Conservation (phyloP, 768 basidiomycete species). For the Strobilomyces confusus region DNA sequence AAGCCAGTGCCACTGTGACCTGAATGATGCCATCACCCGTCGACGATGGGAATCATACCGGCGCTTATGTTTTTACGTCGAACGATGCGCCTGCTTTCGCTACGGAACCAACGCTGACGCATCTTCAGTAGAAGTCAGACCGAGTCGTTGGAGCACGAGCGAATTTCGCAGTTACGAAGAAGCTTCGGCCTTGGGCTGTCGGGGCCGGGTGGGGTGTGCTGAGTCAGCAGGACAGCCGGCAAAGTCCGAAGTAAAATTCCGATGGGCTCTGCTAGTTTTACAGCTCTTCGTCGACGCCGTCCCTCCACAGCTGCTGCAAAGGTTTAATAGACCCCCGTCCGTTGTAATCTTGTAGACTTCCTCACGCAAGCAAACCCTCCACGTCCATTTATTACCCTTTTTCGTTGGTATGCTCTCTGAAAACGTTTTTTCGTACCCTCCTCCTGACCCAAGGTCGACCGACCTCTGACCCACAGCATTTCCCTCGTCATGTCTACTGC, state of each 20-base stretch:
- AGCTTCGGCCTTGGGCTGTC: no score
- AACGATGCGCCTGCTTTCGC: no score
- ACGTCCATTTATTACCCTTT: slow-evolving; percentile 34
- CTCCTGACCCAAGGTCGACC: slow-evolving; percentile 3
- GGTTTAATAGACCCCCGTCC: slow-evolving; percentile 28
- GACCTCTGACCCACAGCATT: slow-evolving; percentile 21
- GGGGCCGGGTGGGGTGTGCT: slow-evolving; percentile 10
- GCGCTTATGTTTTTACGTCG: no score
- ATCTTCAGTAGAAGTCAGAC: no score
- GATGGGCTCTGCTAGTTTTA: slow-evolving; percentile 11
- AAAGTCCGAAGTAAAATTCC: slow-evolving; percentile 31
- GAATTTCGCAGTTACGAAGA: no score
- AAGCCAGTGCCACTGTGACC: no score
- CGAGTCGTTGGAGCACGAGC: no score
- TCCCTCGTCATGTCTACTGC: slow-evolving; percentile 38
- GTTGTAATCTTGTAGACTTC: slow-evolving; percentile 37
- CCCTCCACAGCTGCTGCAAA: slow-evolving; percentile 24
- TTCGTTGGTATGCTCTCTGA: slow-evolving; percentile 20
- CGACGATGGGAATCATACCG: no score
- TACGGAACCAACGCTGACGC: no score
- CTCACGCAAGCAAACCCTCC: slow-evolving; percentile 30
- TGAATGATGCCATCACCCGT: no score
- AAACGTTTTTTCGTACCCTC: not conserved
- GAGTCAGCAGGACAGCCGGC: slow-evolving; percentile 28
- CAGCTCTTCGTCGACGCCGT: slow-evolving; percentile 19